phyloP scores from a whole-genome alignment of 1,139 yeast genomes.

The Hyphopichia wangnamkhiaoensis region DNA sequence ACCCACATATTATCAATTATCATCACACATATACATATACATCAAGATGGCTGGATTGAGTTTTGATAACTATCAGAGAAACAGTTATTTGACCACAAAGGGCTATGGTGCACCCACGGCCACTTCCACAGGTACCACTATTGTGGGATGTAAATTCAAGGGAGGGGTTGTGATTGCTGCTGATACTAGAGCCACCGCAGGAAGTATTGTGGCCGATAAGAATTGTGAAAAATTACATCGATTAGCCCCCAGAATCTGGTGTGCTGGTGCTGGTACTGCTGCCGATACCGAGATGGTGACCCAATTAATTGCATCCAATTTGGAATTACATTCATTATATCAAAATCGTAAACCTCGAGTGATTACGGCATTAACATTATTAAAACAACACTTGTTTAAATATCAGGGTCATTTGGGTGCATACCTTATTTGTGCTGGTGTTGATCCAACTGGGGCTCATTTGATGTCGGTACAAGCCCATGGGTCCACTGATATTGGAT shows the following conservation, averaged over 20 bases:
- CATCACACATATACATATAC: neutral
- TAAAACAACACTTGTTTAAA: constrained; percentile 92
- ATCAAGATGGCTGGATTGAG: constrained; percentile 78
- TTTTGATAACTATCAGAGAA: constrained; percentile 92
- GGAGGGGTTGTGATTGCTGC: constrained; percentile 98
- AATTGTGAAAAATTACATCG: constrained; percentile 95
- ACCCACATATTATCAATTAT: neutral
- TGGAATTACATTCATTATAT: constrained; percentile 84
- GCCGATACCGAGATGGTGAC: constrained; percentile 99
- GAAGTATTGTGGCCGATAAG: constrained; percentile 95
- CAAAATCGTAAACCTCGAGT: constrained; percentile 89
- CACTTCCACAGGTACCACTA: constrained; percentile 97
- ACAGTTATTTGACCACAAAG: constrained; percentile 64
- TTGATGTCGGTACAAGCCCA: constrained; percentile 94
- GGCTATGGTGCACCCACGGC: constrained; percentile 83
- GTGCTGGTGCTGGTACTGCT: constrained; percentile 99
- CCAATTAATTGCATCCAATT: constrained; percentile 83
- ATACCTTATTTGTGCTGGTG: constrained; percentile 93
- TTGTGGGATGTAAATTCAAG: constrained; percentile 89
- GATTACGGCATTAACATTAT: constrained; percentile 86
- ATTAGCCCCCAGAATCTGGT: constrained; percentile 93
- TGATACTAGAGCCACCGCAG: constrained; percentile 97
- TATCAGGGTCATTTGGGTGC: constrained; percentile 98
- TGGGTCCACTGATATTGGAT: constrained; percentile 96
- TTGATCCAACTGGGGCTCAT: constrained; percentile 95